Conservation (phyloP, 2,329 filamentous ascomycete genomes). For the Gaeumannomyces tritici region DNA sequence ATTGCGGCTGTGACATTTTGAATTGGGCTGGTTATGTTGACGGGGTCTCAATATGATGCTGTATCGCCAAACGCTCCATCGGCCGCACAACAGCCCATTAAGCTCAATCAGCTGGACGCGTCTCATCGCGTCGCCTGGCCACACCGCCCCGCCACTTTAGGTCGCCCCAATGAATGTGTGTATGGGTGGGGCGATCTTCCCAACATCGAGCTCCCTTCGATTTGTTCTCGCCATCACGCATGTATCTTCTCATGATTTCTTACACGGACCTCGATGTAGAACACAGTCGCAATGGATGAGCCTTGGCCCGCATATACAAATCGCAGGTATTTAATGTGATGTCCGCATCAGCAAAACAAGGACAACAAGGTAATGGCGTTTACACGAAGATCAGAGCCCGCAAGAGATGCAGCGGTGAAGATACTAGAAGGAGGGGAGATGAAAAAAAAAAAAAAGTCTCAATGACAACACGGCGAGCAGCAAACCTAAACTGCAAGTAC, state of each 20-base stretch:
- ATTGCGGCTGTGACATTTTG: slow-evolving; percentile 32
- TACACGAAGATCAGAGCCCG: not conserved
- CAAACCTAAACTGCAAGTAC: too few relatives aligned
- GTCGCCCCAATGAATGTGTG: not conserved
- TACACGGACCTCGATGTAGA: too few relatives aligned
- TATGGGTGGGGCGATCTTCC: not conserved
- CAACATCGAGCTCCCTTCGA: not conserved
- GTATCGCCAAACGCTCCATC: not conserved
- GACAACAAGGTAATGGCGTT: too few relatives aligned
- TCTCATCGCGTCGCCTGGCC: not conserved
- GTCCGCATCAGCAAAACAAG: too few relatives aligned
- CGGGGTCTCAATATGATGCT: not conserved
- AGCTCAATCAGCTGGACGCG: not conserved
- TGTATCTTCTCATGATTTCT: too few relatives aligned
- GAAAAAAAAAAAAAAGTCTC: not conserved
- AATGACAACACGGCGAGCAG: too few relatives aligned
- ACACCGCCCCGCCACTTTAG: not conserved
- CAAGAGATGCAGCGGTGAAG: not conserved
- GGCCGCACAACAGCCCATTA: not conserved
- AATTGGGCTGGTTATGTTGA: not conserved
- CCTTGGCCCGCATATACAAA: too few relatives aligned
- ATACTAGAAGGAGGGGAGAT: not conserved
- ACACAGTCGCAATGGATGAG: not conserved
- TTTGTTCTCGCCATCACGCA: not conserved
- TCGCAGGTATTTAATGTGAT: too few relatives aligned